Base-by-base conservation (phyloP, 371 early-diverging fungal species). In the Mucor racemosus region DNA sequence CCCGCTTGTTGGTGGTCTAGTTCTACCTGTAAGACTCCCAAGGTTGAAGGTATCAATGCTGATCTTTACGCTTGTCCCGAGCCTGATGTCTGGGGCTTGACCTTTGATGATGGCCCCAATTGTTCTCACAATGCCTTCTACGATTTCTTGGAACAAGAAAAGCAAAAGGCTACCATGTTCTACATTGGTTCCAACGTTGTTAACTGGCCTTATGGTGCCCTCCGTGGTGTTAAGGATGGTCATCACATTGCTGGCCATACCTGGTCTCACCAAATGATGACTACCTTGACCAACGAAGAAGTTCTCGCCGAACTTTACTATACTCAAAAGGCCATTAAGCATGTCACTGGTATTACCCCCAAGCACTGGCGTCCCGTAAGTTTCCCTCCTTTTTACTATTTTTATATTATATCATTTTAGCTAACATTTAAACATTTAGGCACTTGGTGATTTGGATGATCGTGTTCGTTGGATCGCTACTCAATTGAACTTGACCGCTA, bases 201-300 rank as follows among this genome's bases (percentile, higher is more conserved):
- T 35, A 76, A 74, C 53, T 81, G 77, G 77, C 82, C 82, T 21
- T 74, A 74, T 50, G 84, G 64, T 73, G 84, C 76, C 68, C 80
- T 72, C 67, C 75, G 80, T 68, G 80, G 80, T 72, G 57, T 80
- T 19, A 67, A 60, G n/a, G 80, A 80, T 67, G 90, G 81, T 15
- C 84, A 84, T 59, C 77, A 75, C 39, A 72, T 86, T 60, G 72
- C 75, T 62, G 70, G 69, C 46, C 86, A 86, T 58, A 84, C 86
- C 33, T 86, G 86, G 86, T 82, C 85, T 31, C 90, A 89, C 66
- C 77, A 77, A 31, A 53, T 72, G 56, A 77, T 88, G 79, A 84
- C 87, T 50, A 77, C 84, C 19, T 72, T 84, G 57, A 76, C 80
- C 41, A 85, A 80, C 69, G 76, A 82, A 56, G 79, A 84, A 66